Evolutionary conservation across 306 rosid genomes (phyloP).

Genomic region (Cucurbita ficifolia): DNA sequence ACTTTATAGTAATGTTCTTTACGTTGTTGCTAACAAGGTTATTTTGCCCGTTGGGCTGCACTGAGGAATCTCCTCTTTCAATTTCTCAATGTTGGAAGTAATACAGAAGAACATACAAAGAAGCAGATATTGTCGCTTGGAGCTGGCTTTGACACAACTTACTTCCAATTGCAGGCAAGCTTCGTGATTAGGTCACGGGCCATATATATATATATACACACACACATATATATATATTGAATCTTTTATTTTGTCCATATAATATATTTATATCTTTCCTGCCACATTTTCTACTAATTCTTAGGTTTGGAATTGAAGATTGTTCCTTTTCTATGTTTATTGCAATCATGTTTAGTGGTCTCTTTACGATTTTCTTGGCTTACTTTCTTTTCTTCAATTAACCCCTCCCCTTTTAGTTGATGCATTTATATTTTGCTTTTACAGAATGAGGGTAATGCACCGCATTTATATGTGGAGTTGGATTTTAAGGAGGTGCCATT

Average conservation of each 20-base stretch:
- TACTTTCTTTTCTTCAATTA: neutral
- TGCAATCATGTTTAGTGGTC: neutral
- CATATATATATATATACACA: neutral
- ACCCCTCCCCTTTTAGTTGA: neutral
- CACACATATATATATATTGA: neutral
- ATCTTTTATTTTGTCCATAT: neutral
- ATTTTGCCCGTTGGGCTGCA: slow-evolving; percentile 88
- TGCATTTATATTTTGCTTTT: slow-evolving; percentile 12
- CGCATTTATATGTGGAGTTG: slow-evolving; percentile 70
- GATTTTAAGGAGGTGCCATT: slow-evolving; percentile 81
- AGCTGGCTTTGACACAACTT: slow-evolving; percentile 86
- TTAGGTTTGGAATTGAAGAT: neutral
- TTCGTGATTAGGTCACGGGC: slow-evolving; percentile 16
- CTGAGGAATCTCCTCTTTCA: slow-evolving; percentile 55
- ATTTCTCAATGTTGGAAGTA: slow-evolving; percentile 51
- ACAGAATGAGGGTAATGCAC: slow-evolving; percentile 85
- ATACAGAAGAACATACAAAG: slow-evolving; percentile 15
- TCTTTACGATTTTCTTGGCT: neutral
- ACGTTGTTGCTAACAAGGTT: slow-evolving; percentile 32
- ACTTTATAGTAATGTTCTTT: neutral
- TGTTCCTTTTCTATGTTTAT: neutral
- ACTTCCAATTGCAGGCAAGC: slow-evolving; percentile 99
- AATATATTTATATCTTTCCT: neutral
- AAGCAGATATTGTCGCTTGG: slow-evolving; percentile 63
- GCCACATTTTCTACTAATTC: neutral